Percentiles rank a stretch among this genome's conserved stretches.
Conservation (phyloP, 306 rosid species). For the Cicer cuneatum region DNA sequence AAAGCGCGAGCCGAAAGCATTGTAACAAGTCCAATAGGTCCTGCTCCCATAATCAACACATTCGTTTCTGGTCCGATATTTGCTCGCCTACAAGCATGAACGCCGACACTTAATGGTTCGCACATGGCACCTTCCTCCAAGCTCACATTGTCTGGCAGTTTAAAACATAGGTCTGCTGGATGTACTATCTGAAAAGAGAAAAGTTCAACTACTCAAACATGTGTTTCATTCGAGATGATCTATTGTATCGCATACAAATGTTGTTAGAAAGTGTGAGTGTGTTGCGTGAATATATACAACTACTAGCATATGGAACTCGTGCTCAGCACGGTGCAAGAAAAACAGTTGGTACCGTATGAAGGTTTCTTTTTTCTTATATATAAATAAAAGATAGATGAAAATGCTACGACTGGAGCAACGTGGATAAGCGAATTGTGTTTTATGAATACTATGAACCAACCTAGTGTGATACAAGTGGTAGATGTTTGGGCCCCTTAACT, state of each 20-base stretch:
- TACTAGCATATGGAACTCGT: too few relatives aligned
- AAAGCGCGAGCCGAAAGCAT: constrained; percentile 88
- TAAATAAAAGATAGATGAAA: too few relatives aligned
- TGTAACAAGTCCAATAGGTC: constrained; percentile 93
- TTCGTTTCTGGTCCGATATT: constrained; percentile 81
- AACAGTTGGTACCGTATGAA: too few relatives aligned
- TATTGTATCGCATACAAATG: neutral
- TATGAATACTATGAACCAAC: too few relatives aligned
- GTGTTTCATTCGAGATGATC: neutral
- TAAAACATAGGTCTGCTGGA: constrained; percentile 85
- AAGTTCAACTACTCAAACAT: constrained; percentile 32
- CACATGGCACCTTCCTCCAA: constrained; percentile 98
- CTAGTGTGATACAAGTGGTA: too few relatives aligned
- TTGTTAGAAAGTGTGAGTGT: neutral
- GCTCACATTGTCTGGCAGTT: constrained; percentile 85
- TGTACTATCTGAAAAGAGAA: constrained; percentile 70
- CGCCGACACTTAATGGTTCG: constrained; percentile 91
- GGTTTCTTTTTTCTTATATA: too few relatives aligned
- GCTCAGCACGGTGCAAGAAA: too few relatives aligned
- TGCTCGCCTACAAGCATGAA: constrained; percentile 93
- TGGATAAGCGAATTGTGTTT: neutral
- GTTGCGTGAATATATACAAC: neutral
- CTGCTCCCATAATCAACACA: constrained; percentile 88
- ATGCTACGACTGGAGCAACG: neutral
- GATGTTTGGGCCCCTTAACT: too few relatives aligned